Base-by-base conservation (phyloP, 2,329 filamentous ascomycete genomes). In the Geosmithia morbida region DNA sequence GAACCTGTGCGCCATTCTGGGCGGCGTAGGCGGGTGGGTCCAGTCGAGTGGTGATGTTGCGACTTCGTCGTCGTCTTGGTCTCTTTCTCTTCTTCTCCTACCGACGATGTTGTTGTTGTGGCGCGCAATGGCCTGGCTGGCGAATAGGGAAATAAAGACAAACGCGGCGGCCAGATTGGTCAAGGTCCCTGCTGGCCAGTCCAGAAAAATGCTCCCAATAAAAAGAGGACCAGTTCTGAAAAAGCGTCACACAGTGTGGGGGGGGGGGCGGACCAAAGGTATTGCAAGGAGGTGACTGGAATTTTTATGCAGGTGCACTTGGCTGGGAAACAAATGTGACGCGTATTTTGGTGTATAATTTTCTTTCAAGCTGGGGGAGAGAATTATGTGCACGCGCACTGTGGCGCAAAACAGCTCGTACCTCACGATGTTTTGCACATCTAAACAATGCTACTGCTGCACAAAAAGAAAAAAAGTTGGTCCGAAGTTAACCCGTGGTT, bases 1-100 rank as follows among this genome's bases (percentile, higher is more conserved):
- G 58, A 69, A 70, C 51, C 61, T 59, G 52, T 60, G 55, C 19
- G 67, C 61, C 66, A 70, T 69, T n/a, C 17, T 42, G 22, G 22
- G 22, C 22, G 22, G 22, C 22, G 22, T 26, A 26, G 22, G 22
- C 22, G 22, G 22, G 22, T 26, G 22, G 4, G 22, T 26, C 22
- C 22, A 26, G 22, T 26, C 22, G 22, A 26, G 22, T 26, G 22
- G 22, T 26, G 22, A 26, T 26, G 22, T 5, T 26, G 33, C 33
- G 33, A 16, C 11, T 16, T 37, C 33, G 33, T 37, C 33, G 33
- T 37, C 33, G 33, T 37, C 11, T 16, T 37, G 6, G 11, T 37
- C 33, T 16, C 13, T 11, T 37, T 37, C 33, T 11, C 33, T 37
- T 11, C 33, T 6, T 11, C 33, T 16, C 6, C 33, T 37, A 13